Evolutionary conservation across 768 basidiomycete genomes (phyloP).

Genomic region (Leccinum broughii): DNA sequence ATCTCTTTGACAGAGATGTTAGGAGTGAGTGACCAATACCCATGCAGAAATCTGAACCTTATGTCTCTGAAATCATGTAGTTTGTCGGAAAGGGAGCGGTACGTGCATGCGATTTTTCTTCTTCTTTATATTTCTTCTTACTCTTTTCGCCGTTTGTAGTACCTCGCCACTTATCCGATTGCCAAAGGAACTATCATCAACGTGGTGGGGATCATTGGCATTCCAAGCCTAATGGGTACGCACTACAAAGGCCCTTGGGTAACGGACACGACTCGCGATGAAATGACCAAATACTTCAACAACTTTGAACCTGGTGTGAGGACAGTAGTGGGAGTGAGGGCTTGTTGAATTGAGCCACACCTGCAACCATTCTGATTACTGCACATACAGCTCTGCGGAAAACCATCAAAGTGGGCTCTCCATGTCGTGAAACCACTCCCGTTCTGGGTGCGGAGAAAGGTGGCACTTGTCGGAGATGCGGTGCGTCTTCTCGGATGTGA

Average conservation of each 20-base stretch:
- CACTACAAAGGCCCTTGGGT: constrained; percentile 35
- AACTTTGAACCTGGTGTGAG: constrained; percentile 41
- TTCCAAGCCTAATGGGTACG: constrained; percentile 32
- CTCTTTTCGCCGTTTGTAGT: constrained; percentile 27
- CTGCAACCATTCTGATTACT: neutral
- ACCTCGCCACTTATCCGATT: constrained; percentile 42
- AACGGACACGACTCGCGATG: constrained; percentile 31
- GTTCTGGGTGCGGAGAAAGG: constrained; percentile 38
- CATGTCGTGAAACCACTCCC: constrained; percentile 43
- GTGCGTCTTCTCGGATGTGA: constrained; percentile 5
- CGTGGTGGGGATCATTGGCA: constrained; percentile 31
- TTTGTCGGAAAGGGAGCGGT: constrained; percentile 17
- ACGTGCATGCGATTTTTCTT: neutral
- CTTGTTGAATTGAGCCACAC: neutral
- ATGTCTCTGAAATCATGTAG: constrained; percentile 13
- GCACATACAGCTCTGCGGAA: constrained; percentile 34
- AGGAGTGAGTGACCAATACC: constrained; percentile 20
- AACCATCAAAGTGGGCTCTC: constrained; percentile 45
- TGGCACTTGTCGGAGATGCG: constrained; percentile 53
- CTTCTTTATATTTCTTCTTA: neutral
- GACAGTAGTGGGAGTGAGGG: constrained; percentile 30
- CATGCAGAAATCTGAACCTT: neutral
- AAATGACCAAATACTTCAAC: constrained; percentile 32
- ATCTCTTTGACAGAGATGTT: constrained; percentile 18
- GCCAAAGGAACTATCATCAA: constrained; percentile 39